These are phyloP conservation scores for Pistacia vera DNA, from an alignment of 345 rosid species.

Conservation along the genomic window DNA sequence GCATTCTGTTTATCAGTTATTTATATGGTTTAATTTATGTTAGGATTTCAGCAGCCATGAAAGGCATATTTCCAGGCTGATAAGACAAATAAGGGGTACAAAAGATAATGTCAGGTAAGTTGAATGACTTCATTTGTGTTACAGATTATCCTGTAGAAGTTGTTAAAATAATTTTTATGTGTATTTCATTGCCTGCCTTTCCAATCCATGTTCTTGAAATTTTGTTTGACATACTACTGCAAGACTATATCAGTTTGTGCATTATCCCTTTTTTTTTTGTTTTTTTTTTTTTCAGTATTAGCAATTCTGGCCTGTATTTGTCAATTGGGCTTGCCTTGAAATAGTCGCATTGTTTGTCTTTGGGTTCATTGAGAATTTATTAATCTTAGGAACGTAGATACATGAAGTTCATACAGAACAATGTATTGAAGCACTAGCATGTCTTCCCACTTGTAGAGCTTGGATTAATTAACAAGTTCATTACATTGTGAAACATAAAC, in stretches of 20 bases:
- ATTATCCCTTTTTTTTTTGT: not conserved
- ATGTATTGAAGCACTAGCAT: too few species aligned
- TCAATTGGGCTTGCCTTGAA: not conserved
- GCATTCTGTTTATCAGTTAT: conserved; percentile 21
- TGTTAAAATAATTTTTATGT: not conserved
- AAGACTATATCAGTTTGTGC: not conserved
- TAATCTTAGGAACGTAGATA: too few species aligned
- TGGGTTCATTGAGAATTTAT: not conserved
- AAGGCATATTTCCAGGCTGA: conserved; percentile 57
- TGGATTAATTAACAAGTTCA: too few species aligned
- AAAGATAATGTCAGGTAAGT: conserved; percentile 75
- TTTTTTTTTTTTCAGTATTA: not conserved
- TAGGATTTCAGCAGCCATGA: conserved; percentile 72
- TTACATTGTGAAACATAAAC: too few species aligned
- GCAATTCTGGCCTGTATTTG: not conserved
- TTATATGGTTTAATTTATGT: conserved; percentile 17
- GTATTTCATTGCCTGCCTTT: not conserved
- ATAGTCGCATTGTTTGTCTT: conserved; percentile 2
- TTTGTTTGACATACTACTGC: not conserved
- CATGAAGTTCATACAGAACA: too few species aligned
- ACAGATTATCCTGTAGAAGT: not conserved
- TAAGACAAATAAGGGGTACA: conserved; percentile 67
- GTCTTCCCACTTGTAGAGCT: too few species aligned
- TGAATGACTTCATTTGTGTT: conserved; percentile 13
- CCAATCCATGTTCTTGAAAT: not conserved